A percentile compares a stretch with the other conserved stretches of the same genome.
Evolutionary conservation across 192 early-diverging fungal species (phyloP).

Genomic region (Mortierella claussenii): DNA sequence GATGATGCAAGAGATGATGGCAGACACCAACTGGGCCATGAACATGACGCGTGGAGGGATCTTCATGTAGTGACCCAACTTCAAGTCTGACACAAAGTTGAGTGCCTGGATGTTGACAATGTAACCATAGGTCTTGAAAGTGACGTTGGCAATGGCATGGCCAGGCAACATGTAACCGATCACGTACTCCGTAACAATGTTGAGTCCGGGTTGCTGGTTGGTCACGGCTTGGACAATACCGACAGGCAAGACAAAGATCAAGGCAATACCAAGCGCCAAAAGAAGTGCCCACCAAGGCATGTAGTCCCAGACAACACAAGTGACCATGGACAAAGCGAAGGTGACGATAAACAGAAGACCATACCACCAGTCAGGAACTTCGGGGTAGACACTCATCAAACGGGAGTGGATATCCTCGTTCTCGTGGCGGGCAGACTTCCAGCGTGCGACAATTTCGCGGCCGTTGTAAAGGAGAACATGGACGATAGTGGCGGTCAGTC

Average conservation of each 20-base stretch:
- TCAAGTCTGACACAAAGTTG: conserved; percentile 73
- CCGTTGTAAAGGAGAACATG: conserved; percentile 72
- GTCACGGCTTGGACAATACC: conserved; percentile 64
- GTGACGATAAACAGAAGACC: conserved; percentile 42
- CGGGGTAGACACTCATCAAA: conserved; percentile 72
- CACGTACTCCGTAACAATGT: conserved; percentile 63
- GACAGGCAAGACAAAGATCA: conserved; percentile 24
- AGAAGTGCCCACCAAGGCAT: conserved; percentile 63
- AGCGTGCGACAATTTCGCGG: conserved; percentile 57
- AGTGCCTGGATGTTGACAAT: conserved; percentile 81
- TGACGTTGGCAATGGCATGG: conserved; percentile 59
- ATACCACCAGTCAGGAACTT: conserved; percentile 67
- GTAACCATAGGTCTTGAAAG: conserved; percentile 69
- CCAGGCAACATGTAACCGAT: conserved; percentile 62
- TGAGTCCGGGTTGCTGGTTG: conserved; percentile 59
- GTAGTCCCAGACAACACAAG: conserved; percentile 60
- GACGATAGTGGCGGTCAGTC: conserved; percentile 62
- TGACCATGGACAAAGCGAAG: conserved; percentile 68
- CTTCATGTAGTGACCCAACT: conserved; percentile 80
- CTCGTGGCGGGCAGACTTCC: conserved; percentile 19
- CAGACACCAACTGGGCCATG: conserved; percentile 67
- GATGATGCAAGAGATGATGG: conserved; percentile 53
- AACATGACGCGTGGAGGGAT: conserved; percentile 75
- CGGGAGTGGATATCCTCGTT: conserved; percentile 68
- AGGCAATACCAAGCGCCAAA: conserved; percentile 53